phyloP scores from a whole-genome alignment of 805 yeast species.

The Candida khao-thaluensis region DNA sequence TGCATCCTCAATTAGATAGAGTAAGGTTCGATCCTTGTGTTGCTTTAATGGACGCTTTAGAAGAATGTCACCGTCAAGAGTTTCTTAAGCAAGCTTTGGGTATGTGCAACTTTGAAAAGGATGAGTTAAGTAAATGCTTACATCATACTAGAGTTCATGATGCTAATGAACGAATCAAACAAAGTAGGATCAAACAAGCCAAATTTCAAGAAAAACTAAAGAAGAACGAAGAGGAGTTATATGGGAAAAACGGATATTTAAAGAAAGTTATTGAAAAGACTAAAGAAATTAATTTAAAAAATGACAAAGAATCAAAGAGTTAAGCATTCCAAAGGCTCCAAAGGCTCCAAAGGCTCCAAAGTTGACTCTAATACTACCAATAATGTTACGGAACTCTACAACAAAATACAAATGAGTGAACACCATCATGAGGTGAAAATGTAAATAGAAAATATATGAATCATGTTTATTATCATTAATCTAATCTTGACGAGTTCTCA shows the following conservation, averaged over 20 bases:
- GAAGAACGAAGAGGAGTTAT: constrained; percentile 69
- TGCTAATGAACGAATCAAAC: constrained; percentile 53
- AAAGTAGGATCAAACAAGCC: constrained; percentile 57
- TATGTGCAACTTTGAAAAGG: constrained; percentile 79
- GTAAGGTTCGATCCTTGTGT: constrained; percentile 58
- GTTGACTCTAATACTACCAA: too few species aligned
- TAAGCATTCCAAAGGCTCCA: too few species aligned
- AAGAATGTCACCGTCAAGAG: constrained; percentile 78
- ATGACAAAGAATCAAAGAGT: too few species aligned
- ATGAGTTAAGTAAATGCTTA: constrained; percentile 74
- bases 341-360: too few species aligned
- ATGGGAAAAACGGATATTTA: constrained; percentile 71
- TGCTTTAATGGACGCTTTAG: constrained; percentile 80
- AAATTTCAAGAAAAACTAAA: constrained; percentile 57
- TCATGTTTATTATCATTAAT: constrained; percentile 2
- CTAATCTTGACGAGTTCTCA: constrained; percentile 95
- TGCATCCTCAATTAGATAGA: constrained; percentile 48
- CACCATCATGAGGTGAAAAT: too few species aligned
- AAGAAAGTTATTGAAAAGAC: constrained; percentile 57
- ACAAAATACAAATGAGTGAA: too few species aligned
- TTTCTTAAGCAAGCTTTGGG: constrained; percentile 74
- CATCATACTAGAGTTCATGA: constrained; percentile 70
- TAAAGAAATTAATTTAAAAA: constrained; percentile 13
- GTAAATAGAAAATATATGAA: too few species aligned
- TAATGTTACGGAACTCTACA: too few species aligned